Evolutionary conservation across 1,139 yeast genomes (phyloP), one percentile per base, ranked within the genome.

Genomic region (Debaryomycetaceae sp.): DNA sequence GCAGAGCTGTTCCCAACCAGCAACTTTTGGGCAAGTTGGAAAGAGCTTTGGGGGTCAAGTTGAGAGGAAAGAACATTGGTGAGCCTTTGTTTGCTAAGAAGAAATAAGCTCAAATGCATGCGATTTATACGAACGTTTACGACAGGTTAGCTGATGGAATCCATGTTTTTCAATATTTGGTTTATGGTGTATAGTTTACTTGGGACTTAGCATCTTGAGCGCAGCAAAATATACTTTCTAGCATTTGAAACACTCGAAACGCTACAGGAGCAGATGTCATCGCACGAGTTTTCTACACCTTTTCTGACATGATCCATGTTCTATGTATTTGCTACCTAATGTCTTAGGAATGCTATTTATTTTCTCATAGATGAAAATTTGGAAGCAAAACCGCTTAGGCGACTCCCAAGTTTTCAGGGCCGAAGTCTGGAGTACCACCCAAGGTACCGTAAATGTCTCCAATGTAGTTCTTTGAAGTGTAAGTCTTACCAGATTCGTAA

Each of bases 51-150:
- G 98, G 98, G 55, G 86, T 93, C 54, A 93, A 90, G 75, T 81
- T 93, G 65, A 83, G 99, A 74, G 99, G 99, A 60, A 90, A 91
- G 76, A 87, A 84, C 69, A 87, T 93, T 58, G 99, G 99, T 51
- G 83, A 84, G 60, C 97, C 99, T 38, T 77, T 93, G 56, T 85
- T 84, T 55, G 85, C 81, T 43, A 83, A 84, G 69, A 85, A 86
- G 76, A 76, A 76, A 69, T 76, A 70, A 53, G 42, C 24, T 34
- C 17, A n/a, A n/a, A 9, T 29, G 34, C 24, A 23, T 17, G 8
- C 24, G 31, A 22, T 27, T 11, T 27, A 7, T 27, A 27, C 31
- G 31, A 27, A 27, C 31, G 31, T 7, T 27, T 27, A 27, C 31
- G 31, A 27, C 31, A 27, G 11, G 8, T 27, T 27, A 11, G 31